phyloP scores from a whole-genome alignment of 2,329 filamentous ascomycete genomes.

The Neopestalotiopsis sp. region DNA sequence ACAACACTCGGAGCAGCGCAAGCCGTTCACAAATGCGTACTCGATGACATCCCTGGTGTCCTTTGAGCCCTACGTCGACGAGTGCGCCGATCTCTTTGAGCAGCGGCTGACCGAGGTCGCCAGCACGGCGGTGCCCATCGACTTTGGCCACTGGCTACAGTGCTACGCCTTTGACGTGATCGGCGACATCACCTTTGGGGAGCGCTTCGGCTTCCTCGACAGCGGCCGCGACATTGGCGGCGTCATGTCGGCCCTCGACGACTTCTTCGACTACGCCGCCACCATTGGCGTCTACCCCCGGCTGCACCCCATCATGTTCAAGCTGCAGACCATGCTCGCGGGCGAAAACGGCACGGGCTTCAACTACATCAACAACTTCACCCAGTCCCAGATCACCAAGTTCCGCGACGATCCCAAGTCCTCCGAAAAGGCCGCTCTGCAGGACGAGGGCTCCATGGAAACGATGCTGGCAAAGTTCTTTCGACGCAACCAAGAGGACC shows the following conservation, averaged over 20 bases:
- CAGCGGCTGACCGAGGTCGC: conserved; percentile 33
- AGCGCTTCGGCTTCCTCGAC: conserved; percentile 31
- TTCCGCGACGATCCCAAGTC: conserved; percentile 17
- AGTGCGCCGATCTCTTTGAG: conserved; percentile 34
- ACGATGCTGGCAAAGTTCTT: conserved; percentile 36
- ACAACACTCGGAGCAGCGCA: conserved; percentile 32
- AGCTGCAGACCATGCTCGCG: conserved; percentile 15
- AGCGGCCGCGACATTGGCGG: conserved; percentile 27
- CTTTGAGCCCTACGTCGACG: conserved; percentile 40
- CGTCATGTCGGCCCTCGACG: conserved; percentile 10
- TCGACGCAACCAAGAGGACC: conserved; percentile 29
- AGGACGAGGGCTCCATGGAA: not conserved
- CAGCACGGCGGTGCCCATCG: conserved; percentile 25
- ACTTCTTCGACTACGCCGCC: conserved; percentile 25
- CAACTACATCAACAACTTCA: conserved; percentile 32
- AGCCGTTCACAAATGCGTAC: conserved; percentile 34
- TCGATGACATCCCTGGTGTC: conserved; percentile 38
- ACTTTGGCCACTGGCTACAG: conserved; percentile 23
- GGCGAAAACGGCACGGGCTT: conserved; percentile 30
- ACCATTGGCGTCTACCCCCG: conserved; percentile 29
- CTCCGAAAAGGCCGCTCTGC: not conserved
- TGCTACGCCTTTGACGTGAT: conserved; percentile 34
- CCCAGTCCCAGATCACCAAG: conserved; percentile 22
- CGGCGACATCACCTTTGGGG: conserved; percentile 25
- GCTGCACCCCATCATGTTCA: conserved; percentile 22